Percentiles rank a stretch among this genome's conserved stretches.
phyloP scores from a whole-genome alignment of 352 stramenopile genomes.

The Saprolegnia parasitica region DNA sequence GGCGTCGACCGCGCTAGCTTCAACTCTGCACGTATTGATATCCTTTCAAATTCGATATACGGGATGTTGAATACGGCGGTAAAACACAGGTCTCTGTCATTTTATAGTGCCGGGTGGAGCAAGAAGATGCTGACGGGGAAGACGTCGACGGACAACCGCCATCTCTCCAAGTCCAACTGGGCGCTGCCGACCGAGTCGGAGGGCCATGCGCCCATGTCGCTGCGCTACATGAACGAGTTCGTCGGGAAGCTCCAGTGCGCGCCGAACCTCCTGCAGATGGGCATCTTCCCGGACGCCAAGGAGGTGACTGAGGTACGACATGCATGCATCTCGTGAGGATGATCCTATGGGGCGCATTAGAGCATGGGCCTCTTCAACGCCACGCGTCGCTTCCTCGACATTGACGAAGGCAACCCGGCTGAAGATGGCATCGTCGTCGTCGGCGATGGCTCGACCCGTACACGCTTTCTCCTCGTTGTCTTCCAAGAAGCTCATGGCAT shows the following conservation, averaged over 20 bases:
- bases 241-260: slow-evolving; percentile 72
- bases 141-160: background rate
- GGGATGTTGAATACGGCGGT: background rate
- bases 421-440: slow-evolving; percentile 69
- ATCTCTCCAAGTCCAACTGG: background rate
- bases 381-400: slow-evolving; percentile 34
- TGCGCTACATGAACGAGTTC: slow-evolving; percentile 83
- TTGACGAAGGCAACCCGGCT: background rate
- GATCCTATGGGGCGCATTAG: too few species aligned
- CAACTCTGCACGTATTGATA: too few species aligned
- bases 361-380: slow-evolving; percentile 84
- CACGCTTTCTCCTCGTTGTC: slow-evolving; percentile 22
- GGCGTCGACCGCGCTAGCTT: too few species aligned
- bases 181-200: background rate
- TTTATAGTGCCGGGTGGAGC: background rate
- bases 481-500: background rate
- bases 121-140: background rate
- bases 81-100: background rate
- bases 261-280: slow-evolving; percentile 54
- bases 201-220: slow-evolving; percentile 33
- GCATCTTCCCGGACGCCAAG: slow-evolving; percentile 76
- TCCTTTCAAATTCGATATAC: background rate
- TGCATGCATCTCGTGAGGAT: too few species aligned
- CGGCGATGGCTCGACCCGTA: slow-evolving; percentile 72
- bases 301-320: slow-evolving; percentile 71